Base-by-base conservation (phyloP, 192 early-diverging fungal genomes). In the Umbelopsis isabellina region DNA sequence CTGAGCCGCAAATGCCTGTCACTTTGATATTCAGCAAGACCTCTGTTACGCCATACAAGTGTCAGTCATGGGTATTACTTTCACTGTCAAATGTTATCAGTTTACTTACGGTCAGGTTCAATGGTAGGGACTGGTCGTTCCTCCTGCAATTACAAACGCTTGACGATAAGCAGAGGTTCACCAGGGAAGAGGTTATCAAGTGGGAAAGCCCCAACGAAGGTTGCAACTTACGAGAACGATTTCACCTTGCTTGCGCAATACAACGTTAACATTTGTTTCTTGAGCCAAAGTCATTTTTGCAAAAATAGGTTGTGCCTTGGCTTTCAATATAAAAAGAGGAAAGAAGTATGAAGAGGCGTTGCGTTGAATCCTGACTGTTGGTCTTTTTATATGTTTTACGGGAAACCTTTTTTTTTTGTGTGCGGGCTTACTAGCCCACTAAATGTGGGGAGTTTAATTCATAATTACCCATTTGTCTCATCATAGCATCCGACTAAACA, bases 1-100 rank as follows among this genome's bases (percentile, higher is more conserved):
- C 81, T 23, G 72, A 75, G 20, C 81, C 81, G 46, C 81, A 82
- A 53, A 82, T 82, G 37, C 81, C 81, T 69, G 81, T 82, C 21
- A 64, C 77, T 53, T 82, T 75, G 35, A 82, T 51, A 55, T 79
- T 76, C 0, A 82, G 69, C 58, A 75, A 47, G n/a, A 77, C 81
- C 46, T 82, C 81, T 79, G 66, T 35, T 46, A 33, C 22, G 25
- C 15, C 16, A 30, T 41, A 73, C 27, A 25, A 66, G 16, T 16
- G 50, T 46, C 21, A 22, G 13, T 52, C 25, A 30, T 23, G 13
- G 13, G 41, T 33, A 11, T 20, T 0, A 16, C 18, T 69, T 49
- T 10, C 37, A 30, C 21, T 22, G 27, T 27, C 27, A 22, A 27
- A 30, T 1, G 4, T 53, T 8, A 8, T 10, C 51, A 22, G 51